Evolutionary conservation across 139 green algal genomes (phyloP).

Genomic region (Chlamydomonas sp.): DNA sequence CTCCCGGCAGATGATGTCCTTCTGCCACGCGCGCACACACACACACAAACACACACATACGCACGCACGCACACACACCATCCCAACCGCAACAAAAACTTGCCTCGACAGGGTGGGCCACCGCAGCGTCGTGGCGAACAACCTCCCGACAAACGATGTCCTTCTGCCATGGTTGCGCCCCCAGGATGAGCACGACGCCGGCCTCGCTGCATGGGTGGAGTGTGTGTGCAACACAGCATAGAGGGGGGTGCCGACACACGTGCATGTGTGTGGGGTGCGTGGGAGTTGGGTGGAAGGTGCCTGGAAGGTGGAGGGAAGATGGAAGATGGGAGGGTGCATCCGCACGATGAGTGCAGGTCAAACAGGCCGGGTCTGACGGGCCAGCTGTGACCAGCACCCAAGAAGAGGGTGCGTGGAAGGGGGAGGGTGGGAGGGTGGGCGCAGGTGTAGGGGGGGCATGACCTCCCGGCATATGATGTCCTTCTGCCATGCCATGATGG

Average conservation of each 20-base stretch:
- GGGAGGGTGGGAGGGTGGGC: too few species aligned
- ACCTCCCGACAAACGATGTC: constrained; percentile 49
- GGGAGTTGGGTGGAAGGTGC: too few species aligned
- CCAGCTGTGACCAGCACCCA: too few species aligned
- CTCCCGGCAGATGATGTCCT: constrained; percentile 45
- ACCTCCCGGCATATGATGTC: too few species aligned
- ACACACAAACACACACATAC: constrained; percentile 16
- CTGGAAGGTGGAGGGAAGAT: too few species aligned
- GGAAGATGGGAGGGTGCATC: too few species aligned
- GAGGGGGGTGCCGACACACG: background rate
- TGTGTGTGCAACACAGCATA: background rate
- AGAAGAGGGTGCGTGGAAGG: too few species aligned
- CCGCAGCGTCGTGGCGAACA: constrained; percentile 3
- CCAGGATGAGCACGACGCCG: constrained; percentile 57
- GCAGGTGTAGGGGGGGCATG: too few species aligned
- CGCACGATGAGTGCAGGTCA: too few species aligned
- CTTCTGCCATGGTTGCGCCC: constrained; percentile 57
- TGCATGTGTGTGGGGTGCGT: too few species aligned
- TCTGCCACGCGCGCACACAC: constrained; percentile 59
- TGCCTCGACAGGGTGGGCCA: too few species aligned
- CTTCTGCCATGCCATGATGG: constrained; percentile 66
- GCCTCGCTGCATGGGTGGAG: constrained; percentile 21
- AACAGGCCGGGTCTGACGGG: too few species aligned
- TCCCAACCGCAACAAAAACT: background rate
- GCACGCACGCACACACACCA: background rate